Evolutionary conservation across 805 yeast species (phyloP), one percentile per base, ranked within the genome.

Genomic region (Nakazawaea holstii): DNA sequence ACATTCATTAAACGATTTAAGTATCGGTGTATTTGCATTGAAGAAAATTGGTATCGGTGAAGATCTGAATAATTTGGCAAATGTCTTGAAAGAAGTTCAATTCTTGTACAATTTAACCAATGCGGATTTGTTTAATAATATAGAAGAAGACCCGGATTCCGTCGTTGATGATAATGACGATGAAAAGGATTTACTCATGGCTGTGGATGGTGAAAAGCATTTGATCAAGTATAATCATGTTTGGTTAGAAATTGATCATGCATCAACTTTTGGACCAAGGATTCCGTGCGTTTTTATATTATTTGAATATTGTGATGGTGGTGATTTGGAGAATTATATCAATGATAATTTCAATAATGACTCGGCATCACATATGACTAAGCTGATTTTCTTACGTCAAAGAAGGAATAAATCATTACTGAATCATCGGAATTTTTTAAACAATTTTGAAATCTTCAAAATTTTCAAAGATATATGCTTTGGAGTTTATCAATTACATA

Each of bases 291-390:
- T 90, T 5, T 90, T 80, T 56, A 85, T 90, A 8, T 67, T 90
- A 11, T 92, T 87, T 61, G 96, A 90, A 59, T 90, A 85, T 59
- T 90, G 96, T 59, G 84, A 80, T 43, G 96, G 96, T 13, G 97
- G 96, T 0, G 88, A 88, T 37, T 64, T 90, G 48, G 96, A 90
- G 56, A 86, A 81, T 46, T 73, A 84, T 53, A 69, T 84, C 1
- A 54, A 61, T 6, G 58, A 60, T 50, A 33, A 29, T 9, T 59
- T 66, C 44, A 59, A 60, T 35, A 56, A 59, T 35, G 56, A 59
- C 24, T 74, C 78, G 1, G 65, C 64, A 40, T 56, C 58, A 24
- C 65, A 61, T 8, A 54, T 69, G 11, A 57, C 61, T 7, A 65
- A 70, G 27, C 62, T 72, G 36, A 58, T 60, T 8, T 52, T 61